Conservation (phyloP, 352 stramenopile species). For the Phytophthora ramorum region DNA sequence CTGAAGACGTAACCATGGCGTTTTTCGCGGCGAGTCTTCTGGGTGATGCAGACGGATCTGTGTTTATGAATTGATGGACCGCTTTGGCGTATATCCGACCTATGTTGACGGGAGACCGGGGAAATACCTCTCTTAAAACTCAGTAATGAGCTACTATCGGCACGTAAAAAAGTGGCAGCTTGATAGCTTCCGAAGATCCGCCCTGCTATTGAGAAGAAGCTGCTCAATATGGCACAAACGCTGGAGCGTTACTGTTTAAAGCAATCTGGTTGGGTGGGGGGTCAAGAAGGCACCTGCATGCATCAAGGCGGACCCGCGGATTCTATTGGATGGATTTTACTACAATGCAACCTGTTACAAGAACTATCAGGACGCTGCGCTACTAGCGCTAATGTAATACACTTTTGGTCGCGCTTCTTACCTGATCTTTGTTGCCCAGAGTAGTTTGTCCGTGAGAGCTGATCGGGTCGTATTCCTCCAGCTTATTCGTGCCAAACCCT, state of each 20-base stretch:
- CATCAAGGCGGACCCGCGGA: constrained; percentile 17
- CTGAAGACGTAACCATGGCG: no score
- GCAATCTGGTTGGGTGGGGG: constrained; percentile 2
- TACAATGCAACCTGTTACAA: neutral
- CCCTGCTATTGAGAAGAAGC: neutral
- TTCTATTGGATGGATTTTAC: constrained; percentile 23
- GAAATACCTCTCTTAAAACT: no score
- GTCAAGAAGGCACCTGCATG: constrained; percentile 24
- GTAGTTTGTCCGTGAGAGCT: neutral
- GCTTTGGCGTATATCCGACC: no score
- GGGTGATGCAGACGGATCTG: no score
- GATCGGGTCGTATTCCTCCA: constrained; percentile 16
- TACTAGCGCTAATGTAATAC: constrained; percentile 26
- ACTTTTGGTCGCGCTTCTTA: constrained; percentile 8
- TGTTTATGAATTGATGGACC: no score
- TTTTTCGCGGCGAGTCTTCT: no score
- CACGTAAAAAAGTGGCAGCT: no score
- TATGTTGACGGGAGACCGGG: no score
- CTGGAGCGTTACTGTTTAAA: constrained; percentile 27
- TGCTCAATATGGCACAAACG: constrained; percentile 18
- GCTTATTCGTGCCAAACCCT: constrained; percentile 11
- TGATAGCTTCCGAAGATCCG: no score
- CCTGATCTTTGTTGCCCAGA: neutral
- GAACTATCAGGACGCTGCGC: constrained; percentile 33
- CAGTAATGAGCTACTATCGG: no score